These are phyloP conservation scores for Coccomyxa sp. DNA, from an alignment of 139 green algal genomes.

Conservation along the genomic window DNA sequence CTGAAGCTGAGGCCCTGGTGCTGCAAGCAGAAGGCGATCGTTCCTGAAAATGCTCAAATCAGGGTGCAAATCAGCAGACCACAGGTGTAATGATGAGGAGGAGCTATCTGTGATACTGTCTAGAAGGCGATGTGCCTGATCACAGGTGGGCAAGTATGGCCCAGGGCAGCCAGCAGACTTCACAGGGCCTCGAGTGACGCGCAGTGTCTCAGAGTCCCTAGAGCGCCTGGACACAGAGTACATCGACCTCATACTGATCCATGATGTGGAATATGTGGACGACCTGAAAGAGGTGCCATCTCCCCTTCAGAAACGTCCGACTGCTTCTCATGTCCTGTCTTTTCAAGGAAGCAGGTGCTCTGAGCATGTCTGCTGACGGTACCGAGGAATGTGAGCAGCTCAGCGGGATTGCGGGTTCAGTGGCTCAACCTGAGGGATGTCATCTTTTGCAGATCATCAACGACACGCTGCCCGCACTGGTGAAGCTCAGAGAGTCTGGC, in stretches of 20 bases:
- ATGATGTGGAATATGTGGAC: constrained; percentile 46
- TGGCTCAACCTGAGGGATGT: too few relatives aligned
- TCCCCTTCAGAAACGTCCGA: too few relatives aligned
- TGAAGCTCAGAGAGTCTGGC: constrained; percentile 69
- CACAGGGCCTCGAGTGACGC: constrained; percentile 33
- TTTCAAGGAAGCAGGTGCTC: too few relatives aligned
- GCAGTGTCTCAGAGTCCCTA: constrained; percentile 33
- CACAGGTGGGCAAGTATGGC: not conserved
- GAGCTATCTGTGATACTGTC: too few relatives aligned
- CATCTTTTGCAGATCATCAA: constrained; percentile 54
- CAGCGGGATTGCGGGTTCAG: too few relatives aligned
- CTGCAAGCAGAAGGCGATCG: too few relatives aligned
- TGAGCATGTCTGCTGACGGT: too few relatives aligned
- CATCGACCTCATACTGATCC: constrained; percentile 48
- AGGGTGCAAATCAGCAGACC: not conserved
- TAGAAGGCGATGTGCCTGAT: too few relatives aligned
- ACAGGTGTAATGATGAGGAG: not conserved
- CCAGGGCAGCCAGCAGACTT: constrained; percentile 35
- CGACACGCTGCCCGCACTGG: constrained; percentile 88
- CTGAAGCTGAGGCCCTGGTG: too few relatives aligned
- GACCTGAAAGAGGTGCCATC: constrained; percentile 13
- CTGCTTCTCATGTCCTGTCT: too few relatives aligned
- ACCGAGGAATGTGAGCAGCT: too few relatives aligned
- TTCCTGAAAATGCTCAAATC: too few relatives aligned
- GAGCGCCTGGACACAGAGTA: constrained; percentile 32